Evolutionary conservation across 805 yeast genomes (phyloP).

Genomic region (Kazachstania bromeliacearum): DNA sequence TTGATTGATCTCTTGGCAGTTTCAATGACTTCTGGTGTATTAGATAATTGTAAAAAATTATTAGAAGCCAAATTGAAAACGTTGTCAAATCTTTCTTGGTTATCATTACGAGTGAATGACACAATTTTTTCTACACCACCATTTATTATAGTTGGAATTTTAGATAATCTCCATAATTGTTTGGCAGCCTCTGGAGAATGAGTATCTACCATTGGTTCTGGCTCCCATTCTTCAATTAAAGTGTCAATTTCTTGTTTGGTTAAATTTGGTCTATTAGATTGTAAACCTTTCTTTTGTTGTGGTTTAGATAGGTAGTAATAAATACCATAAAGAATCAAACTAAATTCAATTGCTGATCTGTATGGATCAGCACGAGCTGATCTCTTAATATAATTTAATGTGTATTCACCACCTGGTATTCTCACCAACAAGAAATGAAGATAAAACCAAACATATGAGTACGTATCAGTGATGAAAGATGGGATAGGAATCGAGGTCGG

Average conservation of each 20-base stretch:
- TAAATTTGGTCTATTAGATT: conserved; percentile 57
- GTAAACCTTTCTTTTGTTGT: conserved; percentile 69
- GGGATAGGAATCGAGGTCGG: conserved; percentile 27
- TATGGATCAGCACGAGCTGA: conserved; percentile 92
- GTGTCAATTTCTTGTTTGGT: conserved; percentile 64
- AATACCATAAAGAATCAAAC: conserved; percentile 70
- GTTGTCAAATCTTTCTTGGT: conserved; percentile 21
- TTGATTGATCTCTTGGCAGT: conserved; percentile 51
- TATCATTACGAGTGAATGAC: conserved; percentile 21
- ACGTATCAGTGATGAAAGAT: conserved; percentile 14
- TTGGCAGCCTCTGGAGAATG: conserved; percentile 34
- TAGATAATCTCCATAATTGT: conserved; percentile 45
- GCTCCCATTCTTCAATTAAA: conserved; percentile 83
- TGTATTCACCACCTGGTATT: conserved; percentile 25
- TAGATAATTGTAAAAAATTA: conserved; percentile 61
- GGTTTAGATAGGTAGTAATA: conserved; percentile 63
- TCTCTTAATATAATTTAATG: conserved; percentile 64
- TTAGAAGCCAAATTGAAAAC: conserved; percentile 61
- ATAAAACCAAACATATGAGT: conserved; percentile 20
- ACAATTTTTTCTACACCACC: conserved; percentile 35
- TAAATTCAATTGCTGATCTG: conserved; percentile 72
- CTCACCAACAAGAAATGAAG: conserved; percentile 8
- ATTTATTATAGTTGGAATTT: conserved; percentile 57
- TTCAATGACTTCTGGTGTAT: conserved; percentile 36
- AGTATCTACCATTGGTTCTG: conserved; percentile 66